phyloP scores from a whole-genome alignment of 345 rosid genomes.

The Bruguiera parviflora region DNA sequence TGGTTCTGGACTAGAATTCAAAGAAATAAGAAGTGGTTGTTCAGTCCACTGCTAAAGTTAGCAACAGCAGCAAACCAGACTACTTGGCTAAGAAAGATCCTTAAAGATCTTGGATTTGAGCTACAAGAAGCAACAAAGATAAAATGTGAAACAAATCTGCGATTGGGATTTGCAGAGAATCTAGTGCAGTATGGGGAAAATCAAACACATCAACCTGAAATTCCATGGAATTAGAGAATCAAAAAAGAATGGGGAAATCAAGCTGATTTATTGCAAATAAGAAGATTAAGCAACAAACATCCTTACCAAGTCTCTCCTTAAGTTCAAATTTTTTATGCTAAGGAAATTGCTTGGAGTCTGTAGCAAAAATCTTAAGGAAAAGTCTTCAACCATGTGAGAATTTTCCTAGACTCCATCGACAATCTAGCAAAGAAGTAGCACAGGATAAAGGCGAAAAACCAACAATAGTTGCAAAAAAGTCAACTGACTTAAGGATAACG shows the following conservation, averaged over 20 bases:
- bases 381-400: not conserved
- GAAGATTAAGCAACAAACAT: not conserved
- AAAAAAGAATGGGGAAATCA: not conserved
- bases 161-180: not conserved
- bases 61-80: not conserved
- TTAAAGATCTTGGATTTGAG: not conserved
- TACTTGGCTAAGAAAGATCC: not conserved
- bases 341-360: not conserved
- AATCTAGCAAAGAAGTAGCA: no score
- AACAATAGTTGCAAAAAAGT: slow-evolving; percentile 3
- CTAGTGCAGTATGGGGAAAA: not conserved
- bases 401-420: not conserved
- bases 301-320: not conserved
- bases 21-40: not conserved
- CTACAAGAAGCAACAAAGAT: not conserved
- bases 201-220: not conserved
- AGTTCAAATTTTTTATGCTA: not conserved
- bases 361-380: not conserved
- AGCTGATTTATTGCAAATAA: not conserved
- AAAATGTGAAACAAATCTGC: not conserved
- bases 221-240: not conserved
- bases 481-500: slow-evolving; percentile 14
- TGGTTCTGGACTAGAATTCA: not conserved
- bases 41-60: not conserved
- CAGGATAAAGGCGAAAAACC: no score